Percentiles rank a stretch among this genome's conserved stretches.
These are phyloP conservation scores for Colletotrichum sp. DNA, from an alignment of 2,329 filamentous ascomycete genomes.

Conservation along the genomic window DNA sequence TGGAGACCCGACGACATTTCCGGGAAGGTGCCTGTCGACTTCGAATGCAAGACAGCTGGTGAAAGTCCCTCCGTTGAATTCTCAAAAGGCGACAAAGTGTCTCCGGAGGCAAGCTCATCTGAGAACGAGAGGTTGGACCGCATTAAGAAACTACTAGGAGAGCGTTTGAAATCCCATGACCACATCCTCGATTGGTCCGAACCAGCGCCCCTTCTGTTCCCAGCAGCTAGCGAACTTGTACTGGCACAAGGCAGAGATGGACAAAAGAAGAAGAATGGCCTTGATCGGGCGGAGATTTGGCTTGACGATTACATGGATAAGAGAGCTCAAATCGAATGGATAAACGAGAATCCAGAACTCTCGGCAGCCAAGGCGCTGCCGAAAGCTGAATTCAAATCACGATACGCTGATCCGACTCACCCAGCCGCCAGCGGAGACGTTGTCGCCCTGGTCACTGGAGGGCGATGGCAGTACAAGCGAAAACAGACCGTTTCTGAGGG, in stretches of 20 bases:
- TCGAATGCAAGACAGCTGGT: slow-evolving; percentile 27
- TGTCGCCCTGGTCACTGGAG: slow-evolving; percentile 29
- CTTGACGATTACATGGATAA: slow-evolving; percentile 25
- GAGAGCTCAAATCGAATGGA: slow-evolving; percentile 25
- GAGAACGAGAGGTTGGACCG: not conserved
- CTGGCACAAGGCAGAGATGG: slow-evolving; percentile 4
- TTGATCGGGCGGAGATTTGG: slow-evolving; percentile 25
- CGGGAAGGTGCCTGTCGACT: slow-evolving; percentile 29
- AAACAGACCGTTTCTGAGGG: not conserved
- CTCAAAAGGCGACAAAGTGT: not conserved
- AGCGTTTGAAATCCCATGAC: slow-evolving; percentile 21
- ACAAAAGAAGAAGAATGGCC: slow-evolving; percentile 22
- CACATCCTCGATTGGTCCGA: slow-evolving; percentile 48
- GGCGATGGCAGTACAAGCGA: not conserved
- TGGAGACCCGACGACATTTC: slow-evolving; percentile 46
- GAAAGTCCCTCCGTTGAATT: no score
- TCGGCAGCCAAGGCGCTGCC: slow-evolving; percentile 24
- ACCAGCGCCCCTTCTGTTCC: slow-evolving; percentile 54
- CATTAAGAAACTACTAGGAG: not conserved
- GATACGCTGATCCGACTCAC: slow-evolving; percentile 31
- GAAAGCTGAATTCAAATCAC: slow-evolving; percentile 27
- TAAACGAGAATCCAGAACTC: slow-evolving; percentile 18
- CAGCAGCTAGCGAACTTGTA: slow-evolving; percentile 20
- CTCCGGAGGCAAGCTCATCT: not conserved
- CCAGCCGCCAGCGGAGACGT: slow-evolving; percentile 28